Base-by-base conservation (phyloP, 345 rosid genomes). In the Gossypium herbaceum region DNA sequence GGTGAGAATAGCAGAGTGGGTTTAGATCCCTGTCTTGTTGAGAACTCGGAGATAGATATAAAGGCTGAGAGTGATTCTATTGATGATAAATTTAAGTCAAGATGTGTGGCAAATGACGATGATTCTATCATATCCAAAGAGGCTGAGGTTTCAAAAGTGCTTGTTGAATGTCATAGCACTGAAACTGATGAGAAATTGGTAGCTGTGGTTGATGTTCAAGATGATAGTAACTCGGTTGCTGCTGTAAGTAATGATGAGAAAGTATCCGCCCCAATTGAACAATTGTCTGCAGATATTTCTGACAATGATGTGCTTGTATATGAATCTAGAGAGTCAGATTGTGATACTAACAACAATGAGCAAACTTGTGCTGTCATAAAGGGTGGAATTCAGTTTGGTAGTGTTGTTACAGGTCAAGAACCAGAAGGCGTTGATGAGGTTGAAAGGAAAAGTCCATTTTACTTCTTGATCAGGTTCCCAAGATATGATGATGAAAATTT, bases 391-490 rank as follows among this genome's bases (percentile, higher is more conserved):
- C 79, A 62, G 60, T 52, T 64, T 61, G 50, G 69, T 63, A 52
- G 59, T n/a, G 64, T 56, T 47, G 65, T 47, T 27, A 74, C 70
- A 45, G 48, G 57, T 74, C 71, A 47, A 47, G 77, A 73, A 71
- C 76, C 39, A 12, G 84, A 76, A 43, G 60, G 17, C 45, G 27
- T 63, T 75, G 84, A 79, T 68, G 80, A 43, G 60, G 34, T 73
- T 65, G 86, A 80, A 71, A 89, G 79, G 82, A 92, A 39, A 81
- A 80, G 75, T 75, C 85, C 83, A 20, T 92, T 85, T 72, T 82
- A 90, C 85, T 83, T 68, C 80, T 84, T 89, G 54, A 73, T 89
- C 44, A 89, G 70, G 85, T 68, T 89, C 85, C 94, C 97, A 44
- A 86, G 90, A 84, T 86, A 81, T 78, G 92, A 91, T 74, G 90